Evolutionary conservation across 2,329 filamentous ascomycete genomes (phyloP), one percentile per base, ranked within the genome.

Genomic region (Herpotrichia juniperi): DNA sequence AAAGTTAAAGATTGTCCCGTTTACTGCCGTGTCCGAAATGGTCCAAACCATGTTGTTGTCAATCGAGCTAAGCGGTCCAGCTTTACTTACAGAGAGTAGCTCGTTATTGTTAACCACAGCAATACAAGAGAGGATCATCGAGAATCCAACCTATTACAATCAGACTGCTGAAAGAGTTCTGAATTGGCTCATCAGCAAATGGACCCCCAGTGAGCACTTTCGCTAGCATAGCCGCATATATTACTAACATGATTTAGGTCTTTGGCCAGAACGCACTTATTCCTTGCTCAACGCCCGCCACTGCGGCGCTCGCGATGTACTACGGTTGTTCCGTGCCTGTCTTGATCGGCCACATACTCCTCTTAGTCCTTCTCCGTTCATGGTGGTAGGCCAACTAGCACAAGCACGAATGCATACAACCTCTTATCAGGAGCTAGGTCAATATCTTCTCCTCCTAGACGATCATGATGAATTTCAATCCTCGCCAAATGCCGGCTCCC

Each of bases 11-110:
- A 72, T 96, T n/a, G 71, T 96, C 10, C 78, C 85, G 0, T 89
- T 89, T 61, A 81, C 87, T 40, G 78, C 82, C 24, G 78, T 93
- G 14, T 84, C 85, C 2, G 86, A 91, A 51, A 86, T 88, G 24
- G 79, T 91, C 44, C 88, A 89, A 61, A 83, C 82, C 48, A 88
- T 96, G 52, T 80, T 96, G 10, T 84, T 86, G 4, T 88, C 88
- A 19, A 86, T 91, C 40, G 93, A 96, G 63, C 80, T 93, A 30
- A 93, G 88, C 67, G 93, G 93, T 0, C 93, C 94, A 7, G 85
- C 86, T 1, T 71, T 86, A 17, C 76, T 96, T 16, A 87, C 87
- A n/a, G 94, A 97, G 69, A 86, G 91, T 1, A 89, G 90, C 2
- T 78, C 93, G 16, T 78, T 81, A 2, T 72, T 99, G 34, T 90